Evolutionary conservation across 257 asterid species (phyloP).

Genomic region (Solanum piurae): DNA sequence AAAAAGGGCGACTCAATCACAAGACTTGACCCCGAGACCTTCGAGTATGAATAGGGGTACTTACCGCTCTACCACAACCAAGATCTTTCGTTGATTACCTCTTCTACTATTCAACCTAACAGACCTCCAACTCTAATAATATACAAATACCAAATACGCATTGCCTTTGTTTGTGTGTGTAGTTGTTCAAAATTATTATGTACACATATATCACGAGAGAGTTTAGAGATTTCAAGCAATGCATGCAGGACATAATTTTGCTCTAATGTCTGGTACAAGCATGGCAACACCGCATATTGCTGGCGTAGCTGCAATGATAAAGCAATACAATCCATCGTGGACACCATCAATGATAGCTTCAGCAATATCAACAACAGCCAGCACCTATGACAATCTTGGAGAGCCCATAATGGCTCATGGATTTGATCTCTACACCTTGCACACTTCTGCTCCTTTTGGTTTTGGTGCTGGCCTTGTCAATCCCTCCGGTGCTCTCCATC

Average conservation of each 20-base stretch:
- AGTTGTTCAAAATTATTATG: background rate
- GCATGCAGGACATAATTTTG: constrained; percentile 54
- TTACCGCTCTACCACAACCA: background rate
- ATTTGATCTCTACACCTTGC: constrained; percentile 26
- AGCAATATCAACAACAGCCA: constrained; percentile 85
- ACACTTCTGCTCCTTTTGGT: constrained; percentile 76
- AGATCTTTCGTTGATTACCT: background rate
- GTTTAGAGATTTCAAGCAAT: background rate
- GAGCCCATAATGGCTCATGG: constrained; percentile 88
- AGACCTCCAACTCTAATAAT: background rate
- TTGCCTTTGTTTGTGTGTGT: background rate
- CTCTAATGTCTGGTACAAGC: constrained; percentile 84
- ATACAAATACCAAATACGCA: background rate
- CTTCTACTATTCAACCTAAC: background rate
- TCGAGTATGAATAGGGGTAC: background rate
- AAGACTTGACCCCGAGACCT: background rate
- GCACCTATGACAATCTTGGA: constrained; percentile 60
- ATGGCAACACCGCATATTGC: constrained; percentile 95
- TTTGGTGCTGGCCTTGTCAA: constrained; percentile 80
- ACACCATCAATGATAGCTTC: constrained; percentile 87
- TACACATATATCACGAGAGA: background rate
- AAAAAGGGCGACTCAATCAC: background rate
- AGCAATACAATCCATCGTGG: constrained; percentile 65
- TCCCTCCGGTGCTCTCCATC: constrained; percentile 56
- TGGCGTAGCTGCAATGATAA: constrained; percentile 83